A percentile compares a stretch with the other conserved stretches of the same genome.
phyloP scores from a whole-genome alignment of 2,329 filamentous ascomycete genomes.

The Herpotrichia juniperi region DNA sequence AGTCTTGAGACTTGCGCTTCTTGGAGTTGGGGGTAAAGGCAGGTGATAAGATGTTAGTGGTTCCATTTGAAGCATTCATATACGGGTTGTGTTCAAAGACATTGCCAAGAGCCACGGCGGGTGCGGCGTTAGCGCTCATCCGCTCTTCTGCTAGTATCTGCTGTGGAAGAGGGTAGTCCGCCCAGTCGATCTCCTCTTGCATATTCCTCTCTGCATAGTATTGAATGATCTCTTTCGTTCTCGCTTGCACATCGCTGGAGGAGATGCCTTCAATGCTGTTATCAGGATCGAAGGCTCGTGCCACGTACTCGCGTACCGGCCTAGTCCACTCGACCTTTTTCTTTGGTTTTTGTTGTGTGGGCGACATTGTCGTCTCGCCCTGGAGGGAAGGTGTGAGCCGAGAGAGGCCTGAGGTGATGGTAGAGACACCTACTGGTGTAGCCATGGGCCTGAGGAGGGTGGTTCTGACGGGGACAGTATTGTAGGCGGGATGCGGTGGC shows the following conservation, averaged over 20 bases:
- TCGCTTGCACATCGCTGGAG: slow-evolving; percentile 76
- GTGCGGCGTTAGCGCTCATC: slow-evolving; percentile 22
- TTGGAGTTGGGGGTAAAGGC: slow-evolving; percentile 62
- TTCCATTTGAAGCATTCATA: slow-evolving; percentile 20
- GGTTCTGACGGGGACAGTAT: slow-evolving; percentile 53
- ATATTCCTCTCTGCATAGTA: slow-evolving; percentile 75
- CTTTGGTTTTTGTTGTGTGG: slow-evolving; percentile 43
- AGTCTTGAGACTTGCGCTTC: slow-evolving; percentile 81
- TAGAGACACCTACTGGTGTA: slow-evolving; percentile 26
- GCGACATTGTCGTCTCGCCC: slow-evolving; percentile 24
- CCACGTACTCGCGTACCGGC: slow-evolving; percentile 86
- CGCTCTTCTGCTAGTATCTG: slow-evolving; percentile 75
- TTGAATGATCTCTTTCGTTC: slow-evolving; percentile 85
- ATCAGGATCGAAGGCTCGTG: slow-evolving; percentile 80
- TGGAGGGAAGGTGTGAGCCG: slow-evolving; percentile 18
- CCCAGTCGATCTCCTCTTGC: slow-evolving; percentile 81
- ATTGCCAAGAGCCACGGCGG: slow-evolving; percentile 27
- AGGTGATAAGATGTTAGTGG: slow-evolving; percentile 37
- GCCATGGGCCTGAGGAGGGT: slow-evolving; percentile 28
- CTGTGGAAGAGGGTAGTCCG: slow-evolving; percentile 81
- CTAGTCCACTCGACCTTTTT: slow-evolving; percentile 78
- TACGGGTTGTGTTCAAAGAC: slow-evolving; percentile 26
- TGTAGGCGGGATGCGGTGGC: slow-evolving; percentile 49
- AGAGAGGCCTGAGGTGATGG: background rate
- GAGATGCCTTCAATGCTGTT: slow-evolving; percentile 58